Conservation (phyloP, 192 early-diverging fungal genomes). For the Coemansia asiatica region DNA sequence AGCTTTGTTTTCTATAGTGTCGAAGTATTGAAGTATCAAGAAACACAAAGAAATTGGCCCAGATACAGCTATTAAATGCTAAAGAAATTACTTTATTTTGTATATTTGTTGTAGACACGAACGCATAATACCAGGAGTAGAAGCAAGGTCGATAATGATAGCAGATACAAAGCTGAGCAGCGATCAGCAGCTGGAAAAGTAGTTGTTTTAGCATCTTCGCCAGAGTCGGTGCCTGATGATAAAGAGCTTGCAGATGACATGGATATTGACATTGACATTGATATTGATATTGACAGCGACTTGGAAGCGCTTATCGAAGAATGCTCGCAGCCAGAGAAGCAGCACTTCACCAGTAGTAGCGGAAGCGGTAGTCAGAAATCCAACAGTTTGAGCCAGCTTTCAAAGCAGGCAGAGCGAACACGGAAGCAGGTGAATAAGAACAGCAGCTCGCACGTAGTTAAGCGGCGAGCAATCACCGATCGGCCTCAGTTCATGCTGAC, state of each 20-base stretch:
- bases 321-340: constrained; percentile 12
- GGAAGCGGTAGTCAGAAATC: not conserved
- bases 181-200: too few species aligned
- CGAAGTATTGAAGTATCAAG: too few species aligned
- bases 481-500: constrained; percentile 26
- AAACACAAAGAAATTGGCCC: not conserved
- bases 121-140: not conserved
- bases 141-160: not conserved
- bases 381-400: not conserved
- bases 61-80: not conserved
- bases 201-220: too few species aligned
- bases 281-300: constrained; percentile 40
- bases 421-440: not conserved
- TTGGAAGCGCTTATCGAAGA: constrained; percentile 42
- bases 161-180: too few species aligned
- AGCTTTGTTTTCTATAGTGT: too few species aligned
- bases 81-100: not conserved
- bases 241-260: constrained; percentile 1
- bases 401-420: not conserved
- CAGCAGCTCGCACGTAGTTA: not conserved
- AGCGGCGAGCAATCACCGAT: constrained; percentile 39
- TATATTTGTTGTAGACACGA: constrained; percentile 10
- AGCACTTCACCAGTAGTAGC: not conserved
- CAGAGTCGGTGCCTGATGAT: not conserved
- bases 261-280: constrained; percentile 22